Percentiles rank a stretch among this genome's conserved stretches.
Evolutionary conservation across 2,329 filamentous ascomycete genomes (phyloP).

Genomic region (Atkinsonella hypoxylon): DNA sequence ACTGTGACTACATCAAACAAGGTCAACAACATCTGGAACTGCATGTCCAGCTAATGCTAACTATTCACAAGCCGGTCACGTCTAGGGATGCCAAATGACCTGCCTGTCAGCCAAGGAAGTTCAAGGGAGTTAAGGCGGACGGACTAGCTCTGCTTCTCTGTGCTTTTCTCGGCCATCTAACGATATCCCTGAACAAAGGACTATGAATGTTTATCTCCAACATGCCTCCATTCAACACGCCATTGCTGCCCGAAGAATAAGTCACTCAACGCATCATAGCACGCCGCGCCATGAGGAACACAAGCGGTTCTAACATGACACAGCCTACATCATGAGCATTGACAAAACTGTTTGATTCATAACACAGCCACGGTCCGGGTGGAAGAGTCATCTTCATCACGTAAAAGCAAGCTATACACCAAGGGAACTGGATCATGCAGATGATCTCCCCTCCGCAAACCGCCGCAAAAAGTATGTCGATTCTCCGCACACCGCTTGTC

Average conservation of each 20-base stretch:
- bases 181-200: neutral
- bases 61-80: too few species aligned
- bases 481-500: slow-evolving; percentile 3
- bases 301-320: neutral
- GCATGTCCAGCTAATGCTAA: too few species aligned
- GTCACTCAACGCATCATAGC: neutral
- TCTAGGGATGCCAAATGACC: too few species aligned
- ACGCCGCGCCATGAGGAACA: slow-evolving; percentile 1
- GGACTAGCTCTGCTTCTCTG: neutral
- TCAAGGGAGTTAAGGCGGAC: too few species aligned
- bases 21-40: too few species aligned
- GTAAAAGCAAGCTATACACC: neutral
- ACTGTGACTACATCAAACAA: too few species aligned
- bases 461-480: neutral
- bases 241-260: neutral
- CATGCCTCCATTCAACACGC: neutral
- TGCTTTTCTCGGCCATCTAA: neutral
- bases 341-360: too few species aligned
- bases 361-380: too few species aligned
- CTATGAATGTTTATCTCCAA: neutral
- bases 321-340: neutral
- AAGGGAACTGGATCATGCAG: neutral
- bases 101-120: too few species aligned
- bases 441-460: neutral
- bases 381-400: neutral